Evolutionary conservation across 2,329 filamentous ascomycete genomes (phyloP), one percentile per base, ranked within the genome.

Genomic region (Lithohypha guttulata): DNA sequence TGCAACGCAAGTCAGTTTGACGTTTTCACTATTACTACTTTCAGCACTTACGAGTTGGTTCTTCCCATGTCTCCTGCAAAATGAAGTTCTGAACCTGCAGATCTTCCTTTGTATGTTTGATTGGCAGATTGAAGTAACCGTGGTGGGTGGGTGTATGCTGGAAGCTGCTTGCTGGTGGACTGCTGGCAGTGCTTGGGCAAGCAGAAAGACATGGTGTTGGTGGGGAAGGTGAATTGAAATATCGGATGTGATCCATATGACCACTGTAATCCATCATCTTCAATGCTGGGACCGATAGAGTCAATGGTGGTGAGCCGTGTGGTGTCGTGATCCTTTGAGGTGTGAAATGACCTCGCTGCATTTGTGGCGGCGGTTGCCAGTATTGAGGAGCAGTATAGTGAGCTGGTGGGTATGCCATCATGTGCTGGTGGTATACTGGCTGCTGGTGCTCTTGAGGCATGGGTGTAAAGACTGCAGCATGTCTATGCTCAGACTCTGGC

Each of bases 141-240:
- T 37, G 32, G 34, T 50, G 48, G 34, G 50, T 47, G 5, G 49
- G 49, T 4, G 49, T 52, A 26, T 46, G 46, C 37, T 49, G 39
- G 14, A 50, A 84, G 57, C 71, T 80, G 60, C 73, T 80, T 46
- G 81, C 81, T 36, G 72, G 74, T 20, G 89, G 85, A 70, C 85
- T 94, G 66, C 84, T 85, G 54, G 85, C 81, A 41, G 75, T 78
- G 69, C 86, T 94, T 50, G 82, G 81, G 20, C 84, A 81, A 2
- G 82, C 79, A 17, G 87, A 94, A 53, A 95, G 71, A 31, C 86
- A 82, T 34, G 87, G 87, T 14, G 87, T 95, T 6, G 84, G 79
- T 22, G 87, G 87, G 56, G 84, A 84, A 62, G 79, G 44, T 42
- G 46, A 47, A 39, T 50, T 47, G 15, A 50, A 41, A 32, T 45